Evolutionary conservation across 768 basidiomycete species (phyloP), one percentile per base, ranked within the genome.

Genomic region (Strobilomyces dryophilus): DNA sequence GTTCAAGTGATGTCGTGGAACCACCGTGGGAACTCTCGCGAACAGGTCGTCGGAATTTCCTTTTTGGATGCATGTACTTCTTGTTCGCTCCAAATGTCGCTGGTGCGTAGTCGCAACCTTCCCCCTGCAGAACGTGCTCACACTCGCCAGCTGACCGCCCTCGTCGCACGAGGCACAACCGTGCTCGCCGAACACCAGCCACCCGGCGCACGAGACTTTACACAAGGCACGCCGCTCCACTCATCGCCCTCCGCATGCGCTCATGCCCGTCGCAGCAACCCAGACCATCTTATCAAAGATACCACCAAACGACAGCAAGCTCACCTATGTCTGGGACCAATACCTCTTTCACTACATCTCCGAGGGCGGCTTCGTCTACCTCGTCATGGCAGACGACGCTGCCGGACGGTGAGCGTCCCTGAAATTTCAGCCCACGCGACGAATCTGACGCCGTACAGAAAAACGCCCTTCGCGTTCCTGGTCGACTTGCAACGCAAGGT

Each of bases 291-390:
- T 99, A 35, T 87, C 86, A 43, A 95, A 95, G 78, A 98, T 99
- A 66, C 94, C 95, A 1, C 94, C 92, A 4, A 92, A 92, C 66
- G 83, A 74, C 67, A 87, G 85, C 74, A 89, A 89, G 70, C 74
- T 87, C 52, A 85, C 85, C 51, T 92, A 93, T 77, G 89, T 87
- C 52, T 92, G 90, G 91, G 91, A 92, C 63, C 86, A 94, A 72
- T 95, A 89, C 64, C 77, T 95, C 10, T 95, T 98, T 64, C 94
- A 98, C 72, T 97, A 98, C 71, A 79, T 95, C 59, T 89, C 91
- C 6, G 91, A 92, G 58, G 85, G 84, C 17, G 92, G 92, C 0
- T 84, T 90, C 66, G 85, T 85, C 35, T 95, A 88, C 69, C 80
- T 98, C 21, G 90, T 94, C 50, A 94, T 99, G 85, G 92, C 92